Evolutionary conservation across 495 filamentous ascomycete species (phyloP).

Genomic region (Hyaloscypha variabilis): DNA sequence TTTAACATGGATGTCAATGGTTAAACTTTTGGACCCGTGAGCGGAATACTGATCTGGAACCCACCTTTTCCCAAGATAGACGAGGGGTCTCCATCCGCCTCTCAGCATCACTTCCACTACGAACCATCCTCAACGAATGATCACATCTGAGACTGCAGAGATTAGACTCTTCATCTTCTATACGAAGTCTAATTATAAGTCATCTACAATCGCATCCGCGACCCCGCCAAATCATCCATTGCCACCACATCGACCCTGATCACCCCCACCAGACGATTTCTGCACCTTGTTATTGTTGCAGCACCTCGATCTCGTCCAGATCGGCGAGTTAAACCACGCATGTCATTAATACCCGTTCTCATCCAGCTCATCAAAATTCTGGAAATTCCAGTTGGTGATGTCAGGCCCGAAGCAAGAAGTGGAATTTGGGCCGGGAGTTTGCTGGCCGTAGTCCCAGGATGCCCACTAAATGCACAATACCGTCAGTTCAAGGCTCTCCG

Average conservation of each 20-base stretch:
- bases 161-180: too few species aligned
- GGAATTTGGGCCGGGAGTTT: conserved; percentile 8
- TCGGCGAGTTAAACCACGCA: conserved; percentile 15
- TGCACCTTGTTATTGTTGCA: conserved; percentile 20
- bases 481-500: too few species aligned
- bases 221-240: conserved; percentile 21
- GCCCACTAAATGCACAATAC: conserved; percentile 4
- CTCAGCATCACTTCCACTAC: too few species aligned
- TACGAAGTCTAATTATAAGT: too few species aligned
- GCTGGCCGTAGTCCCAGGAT: conserved; percentile 15
- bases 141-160: too few species aligned
- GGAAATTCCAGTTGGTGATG: conserved; percentile 17
- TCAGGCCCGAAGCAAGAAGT: conserved; percentile 14
- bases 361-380: conserved; percentile 18
- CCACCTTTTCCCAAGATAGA: too few species aligned
- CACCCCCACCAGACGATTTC: conserved; percentile 11
- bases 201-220: too few species aligned
- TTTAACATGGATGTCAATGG: conserved; percentile 41
- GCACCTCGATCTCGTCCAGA: conserved; percentile 13
- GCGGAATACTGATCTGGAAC: too few species aligned
- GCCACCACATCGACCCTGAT: conserved; percentile 12
- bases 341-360: conserved; percentile 20
- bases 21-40: background rate
- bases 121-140: too few species aligned
- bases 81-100: too few species aligned